Evolutionary conservation across 495 filamentous ascomycete species (phyloP).

Genomic region (Penicillium malachiteum): DNA sequence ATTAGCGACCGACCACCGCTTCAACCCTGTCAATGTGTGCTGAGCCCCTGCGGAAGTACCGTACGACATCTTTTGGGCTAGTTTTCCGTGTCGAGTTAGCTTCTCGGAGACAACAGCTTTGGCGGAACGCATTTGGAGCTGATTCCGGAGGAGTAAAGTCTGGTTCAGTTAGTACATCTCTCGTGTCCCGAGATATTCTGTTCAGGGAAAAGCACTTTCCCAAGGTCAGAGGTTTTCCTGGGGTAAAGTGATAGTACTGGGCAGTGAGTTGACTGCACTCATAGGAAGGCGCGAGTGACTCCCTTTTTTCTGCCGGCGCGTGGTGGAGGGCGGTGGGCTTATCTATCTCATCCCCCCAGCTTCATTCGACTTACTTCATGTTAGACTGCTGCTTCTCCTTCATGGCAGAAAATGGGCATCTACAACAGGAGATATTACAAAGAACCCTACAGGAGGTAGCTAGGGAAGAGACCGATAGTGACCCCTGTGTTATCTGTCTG

Average conservation of each 20-base stretch:
- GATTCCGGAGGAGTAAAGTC: background rate
- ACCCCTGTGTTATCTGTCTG: slow-evolving; percentile 65
- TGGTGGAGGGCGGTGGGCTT: background rate
- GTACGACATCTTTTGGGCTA: slow-evolving; percentile 26
- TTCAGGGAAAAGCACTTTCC: background rate
- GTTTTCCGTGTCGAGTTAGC: background rate
- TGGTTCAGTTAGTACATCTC: slow-evolving; percentile 12
- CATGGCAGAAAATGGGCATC: slow-evolving; percentile 43
- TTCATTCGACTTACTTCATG: background rate
- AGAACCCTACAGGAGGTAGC: slow-evolving; percentile 45
- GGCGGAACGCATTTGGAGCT: slow-evolving; percentile 36
- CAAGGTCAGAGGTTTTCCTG: background rate
- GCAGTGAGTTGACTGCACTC: background rate
- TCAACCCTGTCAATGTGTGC: slow-evolving; percentile 70
- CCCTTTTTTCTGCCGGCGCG: slow-evolving; percentile 1
- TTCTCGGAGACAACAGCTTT: slow-evolving; percentile 41
- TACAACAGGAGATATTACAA: slow-evolving; percentile 44
- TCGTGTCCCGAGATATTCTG: background rate
- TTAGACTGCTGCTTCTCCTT: background rate
- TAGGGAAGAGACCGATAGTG: slow-evolving; percentile 31
- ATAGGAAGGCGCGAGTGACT: background rate
- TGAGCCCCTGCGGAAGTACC: slow-evolving; percentile 7
- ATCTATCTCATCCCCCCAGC: slow-evolving; percentile 11
- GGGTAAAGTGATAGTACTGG: background rate
- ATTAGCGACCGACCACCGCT: slow-evolving; percentile 76